Conservation (phyloP, 805 yeast species). For the Ogataea paradorogensis region DNA sequence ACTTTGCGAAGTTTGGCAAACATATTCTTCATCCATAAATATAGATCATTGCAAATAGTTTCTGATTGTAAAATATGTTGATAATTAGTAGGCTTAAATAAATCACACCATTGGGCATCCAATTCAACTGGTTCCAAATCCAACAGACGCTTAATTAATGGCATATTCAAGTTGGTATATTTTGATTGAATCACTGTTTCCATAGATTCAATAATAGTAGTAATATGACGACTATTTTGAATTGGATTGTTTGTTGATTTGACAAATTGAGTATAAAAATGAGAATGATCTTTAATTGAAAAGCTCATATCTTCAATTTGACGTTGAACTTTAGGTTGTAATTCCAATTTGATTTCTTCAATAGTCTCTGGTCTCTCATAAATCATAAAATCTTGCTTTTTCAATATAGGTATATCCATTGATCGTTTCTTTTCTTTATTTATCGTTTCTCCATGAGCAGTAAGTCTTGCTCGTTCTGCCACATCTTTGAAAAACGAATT, state of each 20-base stretch:
- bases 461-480: slow-evolving; percentile 35
- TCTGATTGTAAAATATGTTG: slow-evolving; percentile 36
- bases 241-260: background rate
- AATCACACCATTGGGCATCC: slow-evolving; percentile 39
- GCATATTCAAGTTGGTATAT: slow-evolving; percentile 1
- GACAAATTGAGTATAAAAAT: slow-evolving; percentile 3
- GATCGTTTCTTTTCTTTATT: slow-evolving; percentile 27
- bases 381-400: slow-evolving; percentile 35
- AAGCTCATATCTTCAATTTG: background rate
- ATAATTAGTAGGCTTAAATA: slow-evolving; percentile 40
- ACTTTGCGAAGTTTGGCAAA: slow-evolving; percentile 33
- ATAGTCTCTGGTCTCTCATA: slow-evolving; percentile 11
- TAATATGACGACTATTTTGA: background rate
- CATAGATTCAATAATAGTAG: background rate
- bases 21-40: slow-evolving; percentile 41
- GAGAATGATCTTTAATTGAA: background rate
- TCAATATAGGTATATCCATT: slow-evolving; percentile 34
- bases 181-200: slow-evolving; percentile 2
- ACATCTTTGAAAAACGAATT: slow-evolving; percentile 36
- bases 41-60: slow-evolving; percentile 25
- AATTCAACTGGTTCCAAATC: too few species aligned
- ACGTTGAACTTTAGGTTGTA: background rate
- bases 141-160: background rate
- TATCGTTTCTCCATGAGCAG: slow-evolving; percentile 2
- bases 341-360: background rate